Conservation (phyloP, 129 eudicot genomes). For the Kitagawia praeruptora region DNA sequence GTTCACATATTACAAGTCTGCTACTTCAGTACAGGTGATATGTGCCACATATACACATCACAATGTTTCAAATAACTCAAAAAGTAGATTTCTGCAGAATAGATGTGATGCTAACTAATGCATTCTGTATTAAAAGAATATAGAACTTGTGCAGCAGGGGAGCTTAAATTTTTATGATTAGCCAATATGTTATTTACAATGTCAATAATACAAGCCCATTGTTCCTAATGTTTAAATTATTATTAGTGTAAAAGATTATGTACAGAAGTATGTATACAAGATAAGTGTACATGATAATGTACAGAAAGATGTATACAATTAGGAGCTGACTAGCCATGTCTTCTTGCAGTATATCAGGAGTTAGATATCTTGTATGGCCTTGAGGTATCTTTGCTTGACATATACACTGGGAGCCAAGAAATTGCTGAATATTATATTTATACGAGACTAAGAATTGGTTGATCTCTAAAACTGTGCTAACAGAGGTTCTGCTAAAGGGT, state of each 20-base stretch:
- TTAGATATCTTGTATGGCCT: neutral
- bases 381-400: neutral
- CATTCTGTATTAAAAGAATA: neutral
- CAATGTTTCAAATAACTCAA: neutral
- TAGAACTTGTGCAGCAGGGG: neutral
- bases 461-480: conserved; percentile 29
- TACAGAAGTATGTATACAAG: neutral
- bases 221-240: neutral
- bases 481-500: conserved; percentile 48
- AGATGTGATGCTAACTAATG: neutral
- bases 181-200: neutral
- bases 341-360: neutral
- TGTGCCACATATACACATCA: no score
- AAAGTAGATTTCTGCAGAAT: neutral
- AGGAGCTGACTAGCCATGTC: neutral
- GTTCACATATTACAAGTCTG: no score
- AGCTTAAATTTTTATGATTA: neutral
- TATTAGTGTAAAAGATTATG: neutral
- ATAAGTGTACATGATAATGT: neutral
- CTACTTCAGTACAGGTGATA: no score
- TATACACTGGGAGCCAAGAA: neutral
- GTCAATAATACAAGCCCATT: neutral
- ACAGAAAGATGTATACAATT: neutral
- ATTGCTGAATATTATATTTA: neutral
- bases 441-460: neutral